Conservation (phyloP, 2,329 filamentous ascomycete species). For the Botrytis squamosa region DNA sequence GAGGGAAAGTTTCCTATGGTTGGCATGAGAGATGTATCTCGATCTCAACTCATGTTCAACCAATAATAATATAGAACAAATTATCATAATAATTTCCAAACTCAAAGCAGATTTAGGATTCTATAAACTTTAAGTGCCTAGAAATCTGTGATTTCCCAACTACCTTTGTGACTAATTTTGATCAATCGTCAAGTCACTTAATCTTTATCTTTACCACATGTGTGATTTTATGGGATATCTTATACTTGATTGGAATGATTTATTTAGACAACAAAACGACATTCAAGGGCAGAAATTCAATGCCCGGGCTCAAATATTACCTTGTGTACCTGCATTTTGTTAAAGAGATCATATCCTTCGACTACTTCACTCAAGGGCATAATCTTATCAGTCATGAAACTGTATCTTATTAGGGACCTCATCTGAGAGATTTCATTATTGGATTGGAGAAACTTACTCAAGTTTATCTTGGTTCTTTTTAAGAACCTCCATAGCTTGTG, state of each 20-base stretch:
- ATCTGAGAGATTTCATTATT: too few relatives aligned
- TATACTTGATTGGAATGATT: not conserved
- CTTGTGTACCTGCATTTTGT: conserved; percentile 72
- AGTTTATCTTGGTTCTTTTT: conserved; percentile 65
- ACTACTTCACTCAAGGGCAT: conserved; percentile 67
- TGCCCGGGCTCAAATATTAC: conserved; percentile 58
- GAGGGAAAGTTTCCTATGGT: not conserved
- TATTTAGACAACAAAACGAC: not conserved
- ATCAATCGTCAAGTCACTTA: not conserved
- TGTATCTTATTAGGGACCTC: conserved; percentile 40
- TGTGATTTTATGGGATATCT: not conserved
- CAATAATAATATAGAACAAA: not conserved
- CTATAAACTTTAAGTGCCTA: not conserved
- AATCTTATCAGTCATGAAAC: conserved; percentile 75
- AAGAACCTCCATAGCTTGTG: conserved; percentile 62
- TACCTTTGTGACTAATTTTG: not conserved
- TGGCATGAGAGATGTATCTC: not conserved
- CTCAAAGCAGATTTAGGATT: not conserved
- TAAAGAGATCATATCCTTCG: conserved; percentile 69
- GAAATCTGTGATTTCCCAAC: not conserved
- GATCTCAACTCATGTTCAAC: not conserved
- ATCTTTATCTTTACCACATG: not conserved
- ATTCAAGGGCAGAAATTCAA: not conserved
- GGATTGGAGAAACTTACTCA: conserved; percentile 52
- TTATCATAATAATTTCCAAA: not conserved